A percentile compares a stretch with the other conserved stretches of the same genome.
Evolutionary conservation across 2,329 filamentous ascomycete genomes (phyloP).

Genomic region (Fusarium pseudonygamai): DNA sequence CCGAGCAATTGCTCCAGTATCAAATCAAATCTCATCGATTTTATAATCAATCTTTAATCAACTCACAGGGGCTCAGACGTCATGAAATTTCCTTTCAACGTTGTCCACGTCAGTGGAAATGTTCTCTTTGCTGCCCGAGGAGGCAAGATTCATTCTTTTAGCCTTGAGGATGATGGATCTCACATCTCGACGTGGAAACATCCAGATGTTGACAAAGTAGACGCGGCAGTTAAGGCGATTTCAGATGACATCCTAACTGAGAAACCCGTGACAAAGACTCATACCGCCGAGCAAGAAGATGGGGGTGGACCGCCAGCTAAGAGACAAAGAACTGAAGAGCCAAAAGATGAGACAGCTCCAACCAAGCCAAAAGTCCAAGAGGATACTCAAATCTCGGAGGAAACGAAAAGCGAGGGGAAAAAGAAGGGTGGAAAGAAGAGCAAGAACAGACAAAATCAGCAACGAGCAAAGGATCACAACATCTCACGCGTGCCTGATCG

Average conservation of each 20-base stretch:
- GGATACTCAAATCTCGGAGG: constrained; percentile 7
- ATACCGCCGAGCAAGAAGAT: constrained; percentile 27
- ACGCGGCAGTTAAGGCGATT: constrained; percentile 42
- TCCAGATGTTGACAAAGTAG: constrained; percentile 51
- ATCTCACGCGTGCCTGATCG: constrained; percentile 55
- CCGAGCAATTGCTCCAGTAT: constrained; percentile 12
- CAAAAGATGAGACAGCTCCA: constrained; percentile 32
- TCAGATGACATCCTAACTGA: constrained; percentile 18
- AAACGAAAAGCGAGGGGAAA: constrained; percentile 30
- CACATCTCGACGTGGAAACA: constrained; percentile 71
- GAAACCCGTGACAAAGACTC: constrained; percentile 4
- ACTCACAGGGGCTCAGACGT: constrained; percentile 9
- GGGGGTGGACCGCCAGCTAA: constrained; percentile 49
- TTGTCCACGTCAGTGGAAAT: constrained; percentile 63
- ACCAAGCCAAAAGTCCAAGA: constrained; percentile 32
- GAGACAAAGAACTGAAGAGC: constrained; percentile 46
- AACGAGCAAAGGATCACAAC: constrained; percentile 28
- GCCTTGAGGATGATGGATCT: constrained; percentile 64
- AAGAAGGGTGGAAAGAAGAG: constrained; percentile 45
- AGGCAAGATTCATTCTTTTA: constrained; percentile 74
- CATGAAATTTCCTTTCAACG: constrained; percentile 71
- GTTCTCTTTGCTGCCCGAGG: constrained; percentile 79
- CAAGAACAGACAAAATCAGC: constrained; percentile 43
- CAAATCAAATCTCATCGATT: background rate
- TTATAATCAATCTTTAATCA: background rate